phyloP scores from a whole-genome alignment of 2,329 filamentous ascomycete species.

The Aspergillus clavatus region DNA sequence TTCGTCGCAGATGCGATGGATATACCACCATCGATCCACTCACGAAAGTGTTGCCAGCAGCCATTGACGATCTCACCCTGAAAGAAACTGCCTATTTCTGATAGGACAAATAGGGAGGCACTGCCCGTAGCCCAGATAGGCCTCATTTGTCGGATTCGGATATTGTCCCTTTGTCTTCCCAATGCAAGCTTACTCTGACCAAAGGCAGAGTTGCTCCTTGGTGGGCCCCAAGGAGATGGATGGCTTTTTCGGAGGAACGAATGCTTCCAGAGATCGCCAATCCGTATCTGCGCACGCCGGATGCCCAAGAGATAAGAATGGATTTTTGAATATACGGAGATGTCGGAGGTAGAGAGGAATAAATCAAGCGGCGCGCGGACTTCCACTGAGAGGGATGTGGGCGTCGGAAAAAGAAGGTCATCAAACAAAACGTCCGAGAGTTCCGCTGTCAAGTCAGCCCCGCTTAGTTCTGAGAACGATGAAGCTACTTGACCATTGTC shows the following conservation, averaged over 20 bases:
- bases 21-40: conserved; percentile 60
- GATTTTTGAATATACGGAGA: conserved; percentile 75
- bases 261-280: conserved; percentile 83
- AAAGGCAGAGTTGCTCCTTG: conserved; percentile 56
- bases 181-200: conserved; percentile 58
- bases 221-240: conserved; percentile 64
- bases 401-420: conserved; percentile 75
- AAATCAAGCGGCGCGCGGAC: conserved; percentile 80
- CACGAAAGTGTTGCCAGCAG: conserved; percentile 73
- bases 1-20: conserved; percentile 20
- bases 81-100: conserved; percentile 80
- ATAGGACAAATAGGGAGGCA: conserved; percentile 81
- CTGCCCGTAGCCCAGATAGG: conserved; percentile 86
- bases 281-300: conserved; percentile 75
- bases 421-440: conserved; percentile 56
- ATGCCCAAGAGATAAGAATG: conserved; percentile 84
- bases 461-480: conserved; percentile 15
- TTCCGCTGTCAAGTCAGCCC: conserved; percentile 23
- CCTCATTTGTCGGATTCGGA: conserved; percentile 64
- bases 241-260: conserved; percentile 72
- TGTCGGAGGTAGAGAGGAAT: conserved; percentile 71
- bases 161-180: conserved; percentile 60
- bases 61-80: conserved; percentile 82
- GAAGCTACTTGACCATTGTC: conserved; percentile 28
- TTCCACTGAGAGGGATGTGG: conserved; percentile 65